A percentile compares a stretch with the other conserved stretches of the same genome.
phyloP scores from a whole-genome alignment of 2,329 filamentous ascomycete genomes.

The Cladosporium halotolerans region DNA sequence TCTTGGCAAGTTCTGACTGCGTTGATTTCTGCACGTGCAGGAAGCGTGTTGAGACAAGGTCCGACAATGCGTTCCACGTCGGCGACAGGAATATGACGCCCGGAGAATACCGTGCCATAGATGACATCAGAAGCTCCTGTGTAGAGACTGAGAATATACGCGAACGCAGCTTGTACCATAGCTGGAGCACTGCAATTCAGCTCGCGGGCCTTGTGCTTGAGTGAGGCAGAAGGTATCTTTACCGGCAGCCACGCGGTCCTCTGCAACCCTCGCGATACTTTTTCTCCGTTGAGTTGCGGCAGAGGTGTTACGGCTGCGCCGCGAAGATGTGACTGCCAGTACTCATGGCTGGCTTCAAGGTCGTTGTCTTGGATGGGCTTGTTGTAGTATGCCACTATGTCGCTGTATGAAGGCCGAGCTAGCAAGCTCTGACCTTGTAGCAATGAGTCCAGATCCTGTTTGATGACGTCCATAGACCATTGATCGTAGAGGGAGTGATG shows the following conservation, averaged over 20 bases:
- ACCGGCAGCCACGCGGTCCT: slow-evolving; percentile 20
- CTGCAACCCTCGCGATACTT: slow-evolving; percentile 14
- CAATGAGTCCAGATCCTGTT: slow-evolving; percentile 58
- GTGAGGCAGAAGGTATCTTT: background rate
- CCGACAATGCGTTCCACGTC: slow-evolving; percentile 69
- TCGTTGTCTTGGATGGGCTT: background rate
- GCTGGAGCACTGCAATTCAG: slow-evolving; percentile 57
- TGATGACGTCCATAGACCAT: slow-evolving; percentile 73
- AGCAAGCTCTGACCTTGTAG: slow-evolving; percentile 32
- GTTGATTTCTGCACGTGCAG: slow-evolving; percentile 54
- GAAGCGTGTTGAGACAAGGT: slow-evolving; percentile 71
- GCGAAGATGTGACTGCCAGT: slow-evolving; percentile 64
- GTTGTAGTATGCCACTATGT: slow-evolving; percentile 49
- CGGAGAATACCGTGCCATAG: slow-evolving; percentile 76
- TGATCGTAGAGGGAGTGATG: slow-evolving; percentile 88
- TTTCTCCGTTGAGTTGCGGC: slow-evolving; percentile 51
- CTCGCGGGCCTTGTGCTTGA: background rate
- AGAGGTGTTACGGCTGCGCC: slow-evolving; percentile 50
- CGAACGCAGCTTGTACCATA: slow-evolving; percentile 67
- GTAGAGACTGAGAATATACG: slow-evolving; percentile 60
- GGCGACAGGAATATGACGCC: slow-evolving; percentile 64
- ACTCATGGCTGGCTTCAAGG: slow-evolving; percentile 37
- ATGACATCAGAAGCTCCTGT: slow-evolving; percentile 60
- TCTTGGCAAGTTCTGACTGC: slow-evolving; percentile 49
- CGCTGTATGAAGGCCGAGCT: slow-evolving; percentile 53